phyloP scores from a whole-genome alignment of 129 eudicot genomes.

The Chrysanthemum seticuspe region DNA sequence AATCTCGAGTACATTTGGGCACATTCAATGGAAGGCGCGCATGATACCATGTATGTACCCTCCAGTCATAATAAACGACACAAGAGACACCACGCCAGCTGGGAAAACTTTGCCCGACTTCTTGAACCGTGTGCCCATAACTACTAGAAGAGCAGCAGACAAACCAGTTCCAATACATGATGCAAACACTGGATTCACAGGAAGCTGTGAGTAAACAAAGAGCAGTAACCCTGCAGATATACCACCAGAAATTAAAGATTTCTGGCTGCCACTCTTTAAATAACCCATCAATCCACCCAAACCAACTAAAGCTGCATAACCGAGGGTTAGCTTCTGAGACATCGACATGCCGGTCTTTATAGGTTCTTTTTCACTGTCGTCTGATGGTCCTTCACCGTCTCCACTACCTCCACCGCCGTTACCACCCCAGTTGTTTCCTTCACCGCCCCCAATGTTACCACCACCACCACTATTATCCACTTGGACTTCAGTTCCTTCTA shows the following conservation, averaged over 20 bases:
- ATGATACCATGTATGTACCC: constrained; percentile 87
- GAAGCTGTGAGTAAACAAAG: constrained; percentile 69
- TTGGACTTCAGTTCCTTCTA: constrained; percentile 40
- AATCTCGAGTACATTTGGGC: neutral
- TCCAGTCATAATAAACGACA: constrained; percentile 83
- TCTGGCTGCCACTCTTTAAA: constrained; percentile 83
- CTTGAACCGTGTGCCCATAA: constrained; percentile 86
- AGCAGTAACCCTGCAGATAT: constrained; percentile 54
- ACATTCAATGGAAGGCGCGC: constrained; percentile 59
- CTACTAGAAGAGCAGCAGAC: constrained; percentile 81
- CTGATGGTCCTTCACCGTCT: constrained; percentile 48
- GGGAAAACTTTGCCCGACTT: constrained; percentile 85
- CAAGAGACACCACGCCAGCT: constrained; percentile 84
- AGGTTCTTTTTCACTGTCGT: constrained; percentile 41
- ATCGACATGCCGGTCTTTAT: constrained; percentile 69
- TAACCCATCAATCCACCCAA: constrained; percentile 86
- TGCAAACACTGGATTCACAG: constrained; percentile 66
- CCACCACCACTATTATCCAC: constrained; percentile 51
- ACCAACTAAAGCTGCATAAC: constrained; percentile 82
- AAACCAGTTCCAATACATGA: constrained; percentile 78
- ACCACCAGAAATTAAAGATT: constrained; percentile 74
- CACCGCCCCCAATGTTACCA: constrained; percentile 45
- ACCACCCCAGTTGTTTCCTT: constrained; percentile 44
- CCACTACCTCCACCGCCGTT: constrained; percentile 44
- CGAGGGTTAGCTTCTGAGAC: constrained; percentile 90